A percentile compares a stretch with the other conserved stretches of the same genome.
These are phyloP conservation scores for Ambrosia trifida DNA, from an alignment of 129 eudicot species.

Conservation along the genomic window DNA sequence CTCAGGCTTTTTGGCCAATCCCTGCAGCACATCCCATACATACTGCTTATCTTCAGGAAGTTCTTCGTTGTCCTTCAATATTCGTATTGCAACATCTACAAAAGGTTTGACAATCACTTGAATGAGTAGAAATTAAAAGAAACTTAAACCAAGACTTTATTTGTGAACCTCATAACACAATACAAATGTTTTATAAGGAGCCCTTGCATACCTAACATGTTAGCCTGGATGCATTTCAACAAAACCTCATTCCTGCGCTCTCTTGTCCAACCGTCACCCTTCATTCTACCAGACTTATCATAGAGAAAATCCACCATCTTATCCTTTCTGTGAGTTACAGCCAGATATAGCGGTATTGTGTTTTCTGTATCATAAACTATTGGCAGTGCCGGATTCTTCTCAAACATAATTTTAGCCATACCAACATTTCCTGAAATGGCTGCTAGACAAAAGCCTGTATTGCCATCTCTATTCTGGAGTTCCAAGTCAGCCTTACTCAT, in stretches of 20 bases:
- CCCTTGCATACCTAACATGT: conserved; percentile 23
- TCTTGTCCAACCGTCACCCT: background rate
- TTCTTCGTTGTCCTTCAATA: conserved; percentile 22
- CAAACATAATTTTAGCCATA: background rate
- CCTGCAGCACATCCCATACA: conserved; percentile 19
- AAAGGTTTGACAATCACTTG: background rate
- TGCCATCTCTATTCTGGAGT: background rate
- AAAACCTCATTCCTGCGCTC: background rate
- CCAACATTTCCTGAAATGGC: background rate
- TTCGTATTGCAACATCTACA: background rate
- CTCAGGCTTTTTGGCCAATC: conserved; percentile 36
- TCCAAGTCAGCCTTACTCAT: background rate
- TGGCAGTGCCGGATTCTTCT: background rate
- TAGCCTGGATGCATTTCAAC: conserved; percentile 2
- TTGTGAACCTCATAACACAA: background rate
- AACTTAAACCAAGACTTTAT: background rate
- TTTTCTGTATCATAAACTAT: background rate
- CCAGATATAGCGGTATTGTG: background rate
- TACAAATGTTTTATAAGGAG: background rate
- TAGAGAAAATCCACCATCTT: background rate
- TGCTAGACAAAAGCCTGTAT: background rate
- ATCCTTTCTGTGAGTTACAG: background rate
- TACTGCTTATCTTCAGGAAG: conserved; percentile 7
- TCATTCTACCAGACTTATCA: background rate
- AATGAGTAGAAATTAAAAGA: background rate